Base-by-base conservation (phyloP, 2,329 filamentous ascomycete species). In the Fusarium redolens region DNA sequence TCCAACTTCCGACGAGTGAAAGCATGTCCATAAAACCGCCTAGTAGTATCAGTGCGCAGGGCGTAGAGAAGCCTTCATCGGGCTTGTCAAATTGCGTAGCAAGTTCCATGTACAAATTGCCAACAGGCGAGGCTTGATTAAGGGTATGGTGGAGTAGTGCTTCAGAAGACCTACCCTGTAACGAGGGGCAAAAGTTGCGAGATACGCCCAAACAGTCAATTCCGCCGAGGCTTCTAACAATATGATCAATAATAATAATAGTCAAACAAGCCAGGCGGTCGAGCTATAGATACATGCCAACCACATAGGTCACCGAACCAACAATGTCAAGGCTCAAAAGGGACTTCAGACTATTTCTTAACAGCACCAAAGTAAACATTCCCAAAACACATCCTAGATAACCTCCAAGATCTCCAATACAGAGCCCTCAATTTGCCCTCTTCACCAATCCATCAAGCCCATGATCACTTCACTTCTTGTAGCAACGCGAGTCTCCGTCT, bases 41-140 rank as follows among this genome's bases (percentile, higher is more conserved):
- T 20, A 2, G 9, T 4, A 14, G 7, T 9, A 13, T 20, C 3
- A 3, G 12, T 5, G 8, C 43, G 20, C 20, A 28, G 4, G 25
- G 9, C 6, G 4, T 15, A 35, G 9, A 14, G 5, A 10, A 9
- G 43, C 2, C 12, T 41, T 41, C 4, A 9, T 6, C 7, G 3
- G 7, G 25, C 14, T 45, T 5, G 17, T 20, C 17, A 3, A 20
- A 5, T 20, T 4, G 10, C 4, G 14, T 20, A 45, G 7, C 25
- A 14, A 10, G 1, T 15, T 20, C 20, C 8, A 47, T 30, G 18
- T 25, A 13, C 13, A 30, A 4, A 20, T 10, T 15, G 8, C 4
- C 5, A 28, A 4, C 12, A 20, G 10, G 5, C 5, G 5, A 8
- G n/a, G 13, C 9, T 10, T 22, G n/a, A 11, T 43, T 5, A 14